phyloP scores from a whole-genome alignment of 164 flowering plant species.

The Taxillus chinensis region DNA sequence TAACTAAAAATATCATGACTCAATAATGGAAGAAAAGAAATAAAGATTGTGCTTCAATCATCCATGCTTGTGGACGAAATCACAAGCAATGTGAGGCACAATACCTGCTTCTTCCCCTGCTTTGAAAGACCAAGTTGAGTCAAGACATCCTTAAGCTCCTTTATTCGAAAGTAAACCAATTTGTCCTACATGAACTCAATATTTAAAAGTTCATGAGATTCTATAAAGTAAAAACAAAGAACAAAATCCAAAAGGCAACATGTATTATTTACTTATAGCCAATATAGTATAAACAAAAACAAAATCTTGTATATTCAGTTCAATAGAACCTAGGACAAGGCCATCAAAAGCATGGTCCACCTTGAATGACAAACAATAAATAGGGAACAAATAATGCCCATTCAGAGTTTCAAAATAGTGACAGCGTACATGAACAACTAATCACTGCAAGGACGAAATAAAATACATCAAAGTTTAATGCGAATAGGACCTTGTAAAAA shows the following conservation, averaged over 20 bases:
- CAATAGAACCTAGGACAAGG: no score
- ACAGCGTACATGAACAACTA: no score
- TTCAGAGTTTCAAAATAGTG: no score
- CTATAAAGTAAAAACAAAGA: not conserved
- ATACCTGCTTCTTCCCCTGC: constrained; percentile 92
- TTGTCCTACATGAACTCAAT: constrained; percentile 25
- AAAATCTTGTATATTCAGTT: not conserved
- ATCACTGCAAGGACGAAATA: no score
- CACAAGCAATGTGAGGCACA: not conserved
- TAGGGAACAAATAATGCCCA: no score
- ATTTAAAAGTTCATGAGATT: not conserved
- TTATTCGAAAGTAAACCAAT: constrained; percentile 41
- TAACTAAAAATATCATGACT: no score
- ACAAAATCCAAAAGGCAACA: not conserved
- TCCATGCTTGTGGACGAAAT: not conserved
- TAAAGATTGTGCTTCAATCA: not conserved
- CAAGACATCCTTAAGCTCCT: constrained; percentile 54
- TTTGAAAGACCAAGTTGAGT: constrained; percentile 64
- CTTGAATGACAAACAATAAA: not conserved
- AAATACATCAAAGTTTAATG: no score
- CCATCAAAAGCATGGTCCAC: not conserved
- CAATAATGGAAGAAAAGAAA: no score
- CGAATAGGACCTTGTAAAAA: no score
- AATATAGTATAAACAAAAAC: not conserved
- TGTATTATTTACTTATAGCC: not conserved